Evolutionary conservation across 1,284 basidiomycete genomes (phyloP).

Genomic region (Heterobasidion occidentale): DNA sequence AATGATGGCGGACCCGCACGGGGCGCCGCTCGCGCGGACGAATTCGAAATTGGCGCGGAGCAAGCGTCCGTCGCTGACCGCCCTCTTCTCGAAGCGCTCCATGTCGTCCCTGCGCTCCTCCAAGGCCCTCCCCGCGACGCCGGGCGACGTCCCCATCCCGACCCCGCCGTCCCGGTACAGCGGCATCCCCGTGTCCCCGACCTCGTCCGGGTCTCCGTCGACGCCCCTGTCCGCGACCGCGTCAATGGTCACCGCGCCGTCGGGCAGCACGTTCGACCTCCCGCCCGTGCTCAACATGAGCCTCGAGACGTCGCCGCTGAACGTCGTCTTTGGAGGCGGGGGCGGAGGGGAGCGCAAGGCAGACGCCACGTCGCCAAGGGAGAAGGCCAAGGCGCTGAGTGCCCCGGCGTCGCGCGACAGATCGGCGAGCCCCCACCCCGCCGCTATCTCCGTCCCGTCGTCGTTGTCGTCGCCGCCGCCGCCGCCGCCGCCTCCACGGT

Average conservation of each 20-base stretch:
- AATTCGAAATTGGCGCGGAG: conserved; percentile 7
- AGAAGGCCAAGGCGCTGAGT: background rate
- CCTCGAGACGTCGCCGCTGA: conserved; percentile 38
- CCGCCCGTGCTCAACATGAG: conserved; percentile 43
- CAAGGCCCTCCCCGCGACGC: background rate
- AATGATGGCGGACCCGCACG: background rate
- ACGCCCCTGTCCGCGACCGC: conserved; percentile 22
- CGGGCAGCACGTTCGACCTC: conserved; percentile 26
- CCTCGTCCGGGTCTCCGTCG: conserved; percentile 31
- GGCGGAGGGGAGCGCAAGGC: background rate
- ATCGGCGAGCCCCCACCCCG: background rate
- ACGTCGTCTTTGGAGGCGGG: conserved; percentile 29
- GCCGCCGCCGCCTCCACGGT: background rate
- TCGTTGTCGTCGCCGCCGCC: too few species aligned
- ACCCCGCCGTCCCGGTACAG: conserved; percentile 4
- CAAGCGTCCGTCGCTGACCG: conserved; percentile 27
- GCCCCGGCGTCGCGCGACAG: background rate
- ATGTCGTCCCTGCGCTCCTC: conserved; percentile 21
- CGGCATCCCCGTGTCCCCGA: conserved; percentile 5
- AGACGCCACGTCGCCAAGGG: background rate
- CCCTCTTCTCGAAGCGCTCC: conserved; percentile 29
- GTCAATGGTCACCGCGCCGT: conserved; percentile 29
- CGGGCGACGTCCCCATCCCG: conserved; percentile 8
- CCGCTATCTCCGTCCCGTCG: background rate
- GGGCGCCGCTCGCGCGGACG: background rate